Evolutionary conservation across 169 alveolate genomes (phyloP).

Genomic region (Plasmodium adleri): DNA sequence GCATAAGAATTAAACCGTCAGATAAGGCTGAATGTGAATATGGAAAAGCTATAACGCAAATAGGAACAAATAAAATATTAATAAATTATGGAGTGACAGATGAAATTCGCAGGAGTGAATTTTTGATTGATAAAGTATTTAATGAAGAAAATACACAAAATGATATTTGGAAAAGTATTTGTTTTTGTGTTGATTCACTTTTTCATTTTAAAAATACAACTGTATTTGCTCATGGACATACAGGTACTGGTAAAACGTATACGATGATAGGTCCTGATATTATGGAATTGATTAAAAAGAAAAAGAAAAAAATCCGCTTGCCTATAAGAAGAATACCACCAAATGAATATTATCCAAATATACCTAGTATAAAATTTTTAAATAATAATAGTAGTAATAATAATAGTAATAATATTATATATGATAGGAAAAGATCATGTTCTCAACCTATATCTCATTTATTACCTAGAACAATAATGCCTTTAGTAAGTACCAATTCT

Average conservation of each 20-base stretch:
- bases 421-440: constrained; percentile 76
- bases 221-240: constrained; percentile 84
- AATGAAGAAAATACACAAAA: constrained; percentile 76
- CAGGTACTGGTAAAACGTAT: constrained; percentile 86
- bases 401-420: constrained; percentile 46
- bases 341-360: constrained; percentile 28
- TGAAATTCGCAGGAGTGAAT: constrained; percentile 55
- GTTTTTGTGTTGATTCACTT: constrained; percentile 78
- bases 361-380: constrained; percentile 49
- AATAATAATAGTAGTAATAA: constrained; percentile 47
- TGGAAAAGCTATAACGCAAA: constrained; percentile 56
- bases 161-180: constrained; percentile 80
- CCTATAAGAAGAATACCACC: constrained; percentile 15
- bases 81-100: constrained; percentile 52
- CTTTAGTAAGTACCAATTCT: constrained; percentile 46
- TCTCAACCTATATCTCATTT: constrained; percentile 69
- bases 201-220: constrained; percentile 81
- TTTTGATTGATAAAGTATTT: constrained; percentile 80
- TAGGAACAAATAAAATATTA: constrained; percentile 46
- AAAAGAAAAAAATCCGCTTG: constrained; percentile 28
- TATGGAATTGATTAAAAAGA: constrained; percentile 74
- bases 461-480: constrained; percentile 36
- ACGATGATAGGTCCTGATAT: constrained; percentile 86
- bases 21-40: constrained; percentile 32
- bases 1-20: constrained; percentile 70